Conservation (phyloP, 2,329 filamentous ascomycete species). For the Aspergillus amoenus region DNA sequence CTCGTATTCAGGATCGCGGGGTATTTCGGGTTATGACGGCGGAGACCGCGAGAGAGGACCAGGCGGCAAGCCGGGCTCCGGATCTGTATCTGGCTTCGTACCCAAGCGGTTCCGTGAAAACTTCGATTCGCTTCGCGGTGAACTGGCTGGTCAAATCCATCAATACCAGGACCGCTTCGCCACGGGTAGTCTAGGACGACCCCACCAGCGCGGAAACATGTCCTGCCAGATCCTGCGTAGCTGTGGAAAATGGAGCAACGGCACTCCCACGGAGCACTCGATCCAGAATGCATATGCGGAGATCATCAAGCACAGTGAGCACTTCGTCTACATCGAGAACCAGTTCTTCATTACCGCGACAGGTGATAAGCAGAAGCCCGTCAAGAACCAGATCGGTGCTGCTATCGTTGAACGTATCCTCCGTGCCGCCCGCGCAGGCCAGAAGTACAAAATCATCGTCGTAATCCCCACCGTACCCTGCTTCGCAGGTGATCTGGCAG, state of each 20-base stretch:
- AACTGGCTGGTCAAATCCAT: conserved; percentile 44
- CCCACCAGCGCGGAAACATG: conserved; percentile 33
- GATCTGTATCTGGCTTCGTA: conserved; percentile 18
- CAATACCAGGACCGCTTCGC: conserved; percentile 43
- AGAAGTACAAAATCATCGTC: conserved; percentile 89
- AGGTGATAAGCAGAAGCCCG: conserved; percentile 76
- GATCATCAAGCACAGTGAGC: conserved; percentile 80
- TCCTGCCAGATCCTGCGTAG: conserved; percentile 63
- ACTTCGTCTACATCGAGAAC: conserved; percentile 97
- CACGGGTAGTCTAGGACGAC: conserved; percentile 14
- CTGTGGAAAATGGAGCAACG: conserved; percentile 94
- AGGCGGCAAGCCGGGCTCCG: conserved; percentile 1
- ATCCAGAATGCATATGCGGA: conserved; percentile 83
- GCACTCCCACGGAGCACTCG: conserved; percentile 78
- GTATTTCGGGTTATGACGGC: conserved; percentile 34
- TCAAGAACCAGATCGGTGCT: conserved; percentile 86
- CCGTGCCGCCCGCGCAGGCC: conserved; percentile 72
- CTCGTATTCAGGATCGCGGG: conserved; percentile 34
- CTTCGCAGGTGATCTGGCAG: conserved; percentile 85
- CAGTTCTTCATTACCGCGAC: conserved; percentile 98
- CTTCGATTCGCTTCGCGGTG: conserved; percentile 39
- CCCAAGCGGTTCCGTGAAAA: conserved; percentile 39
- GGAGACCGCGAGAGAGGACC: conserved; percentile 33
- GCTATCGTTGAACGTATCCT: conserved; percentile 91
- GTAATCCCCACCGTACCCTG: conserved; percentile 89